Evolutionary conservation across 495 filamentous ascomycete species (phyloP), one percentile per base, ranked within the genome.

Genomic region (Penicillium turbatum): DNA sequence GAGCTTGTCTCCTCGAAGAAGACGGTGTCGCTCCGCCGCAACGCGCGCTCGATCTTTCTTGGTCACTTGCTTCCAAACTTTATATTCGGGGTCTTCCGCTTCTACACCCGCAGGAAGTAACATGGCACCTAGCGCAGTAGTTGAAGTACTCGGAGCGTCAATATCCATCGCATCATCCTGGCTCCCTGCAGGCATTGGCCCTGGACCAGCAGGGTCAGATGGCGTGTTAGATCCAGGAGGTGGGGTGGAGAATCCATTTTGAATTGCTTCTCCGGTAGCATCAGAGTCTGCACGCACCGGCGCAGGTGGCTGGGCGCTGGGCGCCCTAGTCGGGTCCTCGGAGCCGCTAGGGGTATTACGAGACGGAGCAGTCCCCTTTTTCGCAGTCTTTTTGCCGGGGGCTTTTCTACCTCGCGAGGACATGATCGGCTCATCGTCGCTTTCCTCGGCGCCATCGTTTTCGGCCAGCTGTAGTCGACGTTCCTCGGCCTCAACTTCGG

Each of bases 381-480:
- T 85, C 3, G 86, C 82, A 29, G 64, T 32, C 51, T 88, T 90
- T 59, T 84, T 87, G 15, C 85, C 84, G 24, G 90, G 90, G 13
- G 91, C 89, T 63, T 90, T 96, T 27, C 95, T 85, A 46, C 93
- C 95, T 53, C 95, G 82, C 44, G 93, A 95, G 36, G 93, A 92
- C 88, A 96, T 96, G 67, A 97, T 96, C 19, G 95, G 93, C 69
- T 97, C 95, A 66, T 99, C 93, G 56, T 97, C 95, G 61, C 91
- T 96, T 63, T 96, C 92, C 44, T 85, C 88, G 1, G 77, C 89
- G 51, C 89, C 90, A 57, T 92, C 89, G 53, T 96, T 86, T 46
- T 83, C 82, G 15, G 75, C 80, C 54, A 86, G 75, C 59, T 92
- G 88, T 59, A 88, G 82, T 59, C 90, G 79, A 43, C 92, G 81